phyloP scores from a whole-genome alignment of 1,284 basidiomycete species.

The Ceratobasidium papillatum region DNA sequence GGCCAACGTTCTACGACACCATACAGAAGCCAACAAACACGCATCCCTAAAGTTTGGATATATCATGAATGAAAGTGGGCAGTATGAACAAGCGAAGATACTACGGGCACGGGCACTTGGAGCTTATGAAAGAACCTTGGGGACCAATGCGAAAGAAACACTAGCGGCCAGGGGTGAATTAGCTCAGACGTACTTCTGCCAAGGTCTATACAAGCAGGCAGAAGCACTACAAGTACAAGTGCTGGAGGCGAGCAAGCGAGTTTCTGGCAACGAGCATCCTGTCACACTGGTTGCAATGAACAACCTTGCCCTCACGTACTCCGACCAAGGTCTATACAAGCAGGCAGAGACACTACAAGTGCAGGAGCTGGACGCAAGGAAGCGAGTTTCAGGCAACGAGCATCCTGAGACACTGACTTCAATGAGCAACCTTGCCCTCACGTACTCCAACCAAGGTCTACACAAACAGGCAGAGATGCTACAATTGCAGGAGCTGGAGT shows the following conservation, averaged over 20 bases:
- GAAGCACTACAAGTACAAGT: slow-evolving; percentile 8
- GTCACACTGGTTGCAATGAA: background rate
- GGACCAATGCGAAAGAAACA: background rate
- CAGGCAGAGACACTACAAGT: background rate
- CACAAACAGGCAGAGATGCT: background rate
- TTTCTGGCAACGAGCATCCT: background rate
- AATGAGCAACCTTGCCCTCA: slow-evolving; percentile 8
- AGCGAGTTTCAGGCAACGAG: background rate
- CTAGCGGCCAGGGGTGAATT: background rate
- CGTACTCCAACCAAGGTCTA: background rate
- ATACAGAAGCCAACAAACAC: background rate
- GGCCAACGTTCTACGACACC: background rate
- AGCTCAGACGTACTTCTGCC: background rate
- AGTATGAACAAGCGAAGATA: background rate
- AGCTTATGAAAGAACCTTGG: background rate
- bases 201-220: background rate
- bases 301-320: background rate
- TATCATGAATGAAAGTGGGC: background rate
- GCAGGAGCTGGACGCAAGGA: background rate
- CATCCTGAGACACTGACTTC: background rate
- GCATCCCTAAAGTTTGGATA: background rate
- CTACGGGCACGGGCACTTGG: background rate
- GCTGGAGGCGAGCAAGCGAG: background rate
- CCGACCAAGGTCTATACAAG: background rate
- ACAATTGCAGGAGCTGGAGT: background rate